A percentile compares a stretch with the other conserved stretches of the same genome.
These are phyloP conservation scores for Mortierella sp. DNA, from an alignment of 371 early-diverging fungal species.

Conservation along the genomic window DNA sequence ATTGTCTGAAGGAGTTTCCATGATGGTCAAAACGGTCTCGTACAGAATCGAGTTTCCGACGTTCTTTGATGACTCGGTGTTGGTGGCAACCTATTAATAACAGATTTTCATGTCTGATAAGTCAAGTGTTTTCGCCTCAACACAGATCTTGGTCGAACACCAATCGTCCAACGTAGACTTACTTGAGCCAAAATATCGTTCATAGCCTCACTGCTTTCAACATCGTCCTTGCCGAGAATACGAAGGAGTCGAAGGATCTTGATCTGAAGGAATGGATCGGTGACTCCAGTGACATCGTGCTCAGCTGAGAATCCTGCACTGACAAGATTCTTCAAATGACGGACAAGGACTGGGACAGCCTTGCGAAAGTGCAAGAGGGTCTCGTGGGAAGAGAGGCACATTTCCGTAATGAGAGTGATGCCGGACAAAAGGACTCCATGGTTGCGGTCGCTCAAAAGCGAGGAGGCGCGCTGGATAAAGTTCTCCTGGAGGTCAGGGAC, in stretches of 20 bases:
- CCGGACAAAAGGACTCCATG: slow-evolving; percentile 96
- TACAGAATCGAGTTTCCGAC: slow-evolving; percentile 97
- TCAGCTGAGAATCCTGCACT: slow-evolving; percentile 94
- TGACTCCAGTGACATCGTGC: slow-evolving; percentile 96
- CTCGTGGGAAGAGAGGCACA: slow-evolving; percentile 82
- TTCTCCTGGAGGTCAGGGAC: slow-evolving; percentile 94
- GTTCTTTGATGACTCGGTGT: slow-evolving; percentile 94
- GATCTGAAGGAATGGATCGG: slow-evolving; percentile 98
- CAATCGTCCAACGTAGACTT: background rate
- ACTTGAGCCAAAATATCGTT: slow-evolving; percentile 97
- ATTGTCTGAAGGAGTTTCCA: slow-evolving; percentile 94
- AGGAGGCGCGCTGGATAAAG: slow-evolving; percentile 80
- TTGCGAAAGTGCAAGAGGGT: slow-evolving; percentile 72
- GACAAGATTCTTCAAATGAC: slow-evolving; percentile 90
- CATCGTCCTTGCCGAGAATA: slow-evolving; percentile 88
- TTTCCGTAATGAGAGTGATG: slow-evolving; percentile 91
- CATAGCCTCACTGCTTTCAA: slow-evolving; percentile 93
- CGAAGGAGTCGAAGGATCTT: slow-evolving; percentile 93
- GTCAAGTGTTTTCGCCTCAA: background rate
- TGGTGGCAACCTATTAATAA: slow-evolving; percentile 87
- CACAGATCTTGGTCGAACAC: background rate
- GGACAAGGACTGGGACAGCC: slow-evolving; percentile 87
- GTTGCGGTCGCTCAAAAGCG: slow-evolving; percentile 91
- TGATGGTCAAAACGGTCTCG: slow-evolving; percentile 95
- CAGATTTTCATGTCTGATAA: background rate